Base-by-base conservation (phyloP, 78 protist genomes). In the Dictyostelium discoideum region DNA sequence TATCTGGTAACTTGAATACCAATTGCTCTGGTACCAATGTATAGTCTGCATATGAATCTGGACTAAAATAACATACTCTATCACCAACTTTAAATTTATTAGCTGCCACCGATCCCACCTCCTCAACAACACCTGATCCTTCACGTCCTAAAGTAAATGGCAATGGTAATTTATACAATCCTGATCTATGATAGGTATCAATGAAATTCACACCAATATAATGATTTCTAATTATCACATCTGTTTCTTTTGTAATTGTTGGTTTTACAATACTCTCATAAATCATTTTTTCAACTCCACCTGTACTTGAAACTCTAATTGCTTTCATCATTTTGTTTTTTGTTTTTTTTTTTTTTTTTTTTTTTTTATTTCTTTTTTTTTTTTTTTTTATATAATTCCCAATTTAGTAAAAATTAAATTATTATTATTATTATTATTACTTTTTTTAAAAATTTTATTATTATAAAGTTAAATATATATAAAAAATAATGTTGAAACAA, bases 191-290 rank as follows among this genome's bases (percentile, higher is more conserved):
- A 87, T 97, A 97, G n/a, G 93, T 88, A 60, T 97, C 98, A 44
- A 97, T 97, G 74, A 84, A 97, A 92, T 97, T 97, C 32, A 97
- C 82, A 39, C 98, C 98, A 40, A 80, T 85, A 3, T 5, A 86
- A 26, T 63, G 73, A 50, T 84, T 92, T 80, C 48, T 22, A 39
- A 97, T 80, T 13, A 92, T 48, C 0, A 95, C 97, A 74, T 94
- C 92, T 2, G 83, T 88, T 11, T 46, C 77, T 60, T 85, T 87
- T n/a, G 22, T 18, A n/a, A 80, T 13, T 1, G 11, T 26, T 29
- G 97, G 95, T 18, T 84, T 29, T 8, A 85, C 46, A 5, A 87
- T 63, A 78, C 57, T 76, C 37, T 67, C 92, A 78, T 40, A 84
- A 5, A 14, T n/a, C 37, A 95, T 32, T 87, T 80, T 69, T 0